These are phyloP conservation scores for Blastocladiella emersonii DNA, from an alignment of 371 early-diverging fungal genomes.

Conservation along the genomic window DNA sequence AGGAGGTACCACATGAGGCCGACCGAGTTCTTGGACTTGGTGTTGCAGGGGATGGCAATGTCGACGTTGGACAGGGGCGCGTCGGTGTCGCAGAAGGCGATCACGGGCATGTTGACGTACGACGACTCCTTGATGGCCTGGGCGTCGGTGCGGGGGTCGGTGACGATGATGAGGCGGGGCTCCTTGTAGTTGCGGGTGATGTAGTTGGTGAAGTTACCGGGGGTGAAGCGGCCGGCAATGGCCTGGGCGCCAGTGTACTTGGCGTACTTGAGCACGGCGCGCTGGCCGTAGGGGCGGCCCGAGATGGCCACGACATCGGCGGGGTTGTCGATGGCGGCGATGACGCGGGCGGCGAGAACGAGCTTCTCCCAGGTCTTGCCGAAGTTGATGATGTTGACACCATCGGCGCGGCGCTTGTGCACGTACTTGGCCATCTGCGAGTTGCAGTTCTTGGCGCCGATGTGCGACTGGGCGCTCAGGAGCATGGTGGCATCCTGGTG, in stretches of 20 bases:
- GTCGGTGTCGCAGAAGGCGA: slow-evolving; percentile 97
- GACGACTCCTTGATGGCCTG: slow-evolving; percentile 98
- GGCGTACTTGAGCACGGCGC: slow-evolving; percentile 97
- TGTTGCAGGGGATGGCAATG: slow-evolving; percentile 99
- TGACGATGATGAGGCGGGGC: slow-evolving; percentile 93
- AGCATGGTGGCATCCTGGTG: slow-evolving; percentile 84
- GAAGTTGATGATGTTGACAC: slow-evolving; percentile 94
- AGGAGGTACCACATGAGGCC: slow-evolving; percentile 96
- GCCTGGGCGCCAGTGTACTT: slow-evolving; percentile 94
- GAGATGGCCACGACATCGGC: slow-evolving; percentile 90
- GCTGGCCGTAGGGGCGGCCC: slow-evolving; percentile 94
- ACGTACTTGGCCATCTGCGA: slow-evolving; percentile 82
- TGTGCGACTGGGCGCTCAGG: slow-evolving; percentile 83
- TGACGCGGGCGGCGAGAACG: slow-evolving; percentile 95
- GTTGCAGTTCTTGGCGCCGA: slow-evolving; percentile 83
- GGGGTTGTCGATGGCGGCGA: slow-evolving; percentile 92
- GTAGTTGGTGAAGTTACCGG: slow-evolving; percentile 99
- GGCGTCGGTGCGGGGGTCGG: slow-evolving; percentile 96
- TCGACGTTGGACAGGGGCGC: slow-evolving; percentile 88
- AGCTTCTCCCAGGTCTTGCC: slow-evolving; percentile 99
- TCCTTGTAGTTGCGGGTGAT: slow-evolving; percentile 97
- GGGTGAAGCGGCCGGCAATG: slow-evolving; percentile 98
- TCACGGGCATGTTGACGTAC: slow-evolving; percentile 98
- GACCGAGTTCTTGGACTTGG: slow-evolving; percentile 95
- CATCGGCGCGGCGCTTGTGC: slow-evolving; percentile 86